phyloP scores from a whole-genome alignment of 345 rosid species.

The Citrus maxima region DNA sequence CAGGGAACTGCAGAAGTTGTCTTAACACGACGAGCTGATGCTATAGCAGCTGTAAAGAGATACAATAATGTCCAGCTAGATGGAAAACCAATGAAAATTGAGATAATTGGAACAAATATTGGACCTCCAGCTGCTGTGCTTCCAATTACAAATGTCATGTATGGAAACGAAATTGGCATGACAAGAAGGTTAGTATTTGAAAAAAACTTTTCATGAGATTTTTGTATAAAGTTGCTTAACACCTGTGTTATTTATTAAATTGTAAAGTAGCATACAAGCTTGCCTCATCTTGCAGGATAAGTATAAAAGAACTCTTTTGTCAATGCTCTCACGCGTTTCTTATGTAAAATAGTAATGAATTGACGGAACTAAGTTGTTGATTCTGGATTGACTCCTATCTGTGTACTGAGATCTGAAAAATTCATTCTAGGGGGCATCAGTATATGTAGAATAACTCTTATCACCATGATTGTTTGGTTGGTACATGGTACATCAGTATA shows the following conservation, averaged over 20 bases:
- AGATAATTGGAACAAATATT: constrained; percentile 55
- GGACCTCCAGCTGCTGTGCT: constrained; percentile 26
- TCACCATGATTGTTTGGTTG: background rate
- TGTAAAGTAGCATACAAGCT: background rate
- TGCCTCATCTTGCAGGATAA: background rate
- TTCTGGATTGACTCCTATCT: background rate
- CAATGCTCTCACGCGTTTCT: background rate
- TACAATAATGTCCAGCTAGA: constrained; percentile 69
- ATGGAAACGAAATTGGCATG: constrained; percentile 34
- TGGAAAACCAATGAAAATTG: constrained; percentile 70
- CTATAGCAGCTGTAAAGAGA: constrained; percentile 60
- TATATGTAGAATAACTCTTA: background rate
- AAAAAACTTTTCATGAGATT: background rate
- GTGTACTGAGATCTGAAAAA: background rate
- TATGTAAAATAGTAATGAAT: background rate
- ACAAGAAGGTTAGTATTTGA: constrained; percentile 28
- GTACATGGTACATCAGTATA: background rate
- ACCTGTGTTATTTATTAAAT: background rate
- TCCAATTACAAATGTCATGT: constrained; percentile 30
- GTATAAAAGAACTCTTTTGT: background rate
- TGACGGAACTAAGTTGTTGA: background rate
- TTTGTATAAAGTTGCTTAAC: background rate
- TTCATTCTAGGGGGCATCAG: background rate
- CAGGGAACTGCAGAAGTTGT: constrained; percentile 79
- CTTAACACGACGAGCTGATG: constrained; percentile 48